Evolutionary conservation across 208 protist species (phyloP).

Genomic region (Zelonia costaricensis): DNA sequence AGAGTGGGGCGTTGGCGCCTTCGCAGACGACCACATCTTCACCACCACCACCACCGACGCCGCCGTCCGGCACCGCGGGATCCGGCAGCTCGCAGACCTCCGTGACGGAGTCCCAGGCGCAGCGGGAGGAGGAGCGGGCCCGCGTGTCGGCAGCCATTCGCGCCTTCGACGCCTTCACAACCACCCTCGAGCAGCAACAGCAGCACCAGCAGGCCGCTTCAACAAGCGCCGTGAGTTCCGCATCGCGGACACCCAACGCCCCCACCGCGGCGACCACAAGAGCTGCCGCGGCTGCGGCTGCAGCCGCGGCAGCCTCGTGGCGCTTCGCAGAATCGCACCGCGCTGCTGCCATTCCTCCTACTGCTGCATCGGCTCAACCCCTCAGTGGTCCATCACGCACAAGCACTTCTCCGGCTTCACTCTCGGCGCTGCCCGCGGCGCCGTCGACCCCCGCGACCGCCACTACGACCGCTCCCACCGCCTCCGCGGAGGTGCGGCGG

Average conservation of each 20-base stretch:
- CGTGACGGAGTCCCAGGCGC: too few relatives aligned
- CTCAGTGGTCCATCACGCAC: background rate
- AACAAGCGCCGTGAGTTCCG: background rate
- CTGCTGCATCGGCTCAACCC: background rate
- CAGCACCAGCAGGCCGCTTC: constrained; percentile 2
- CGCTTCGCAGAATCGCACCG: background rate
- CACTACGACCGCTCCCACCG: background rate
- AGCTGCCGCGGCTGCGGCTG: background rate
- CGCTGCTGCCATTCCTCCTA: background rate
- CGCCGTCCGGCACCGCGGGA: background rate
- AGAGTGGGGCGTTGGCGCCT: too few relatives aligned
- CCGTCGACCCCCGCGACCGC: background rate
- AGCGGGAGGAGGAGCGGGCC: constrained; percentile 3
- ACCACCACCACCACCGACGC: background rate
- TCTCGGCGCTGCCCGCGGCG: background rate
- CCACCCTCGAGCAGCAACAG: constrained; percentile 10
- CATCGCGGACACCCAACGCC: background rate
- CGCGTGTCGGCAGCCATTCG: constrained; percentile 31
- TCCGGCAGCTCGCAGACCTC: background rate
- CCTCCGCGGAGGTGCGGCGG: constrained; percentile 11
- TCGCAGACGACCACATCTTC: background rate
- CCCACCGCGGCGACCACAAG: background rate
- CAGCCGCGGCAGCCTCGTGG: background rate
- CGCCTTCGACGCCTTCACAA: constrained; percentile 37
- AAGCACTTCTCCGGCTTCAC: background rate